Percentiles rank a stretch among this genome's conserved stretches.
These are phyloP conservation scores for Plenodomus biglobosus DNA, from an alignment of 2,329 filamentous ascomycete species.

Conservation along the genomic window DNA sequence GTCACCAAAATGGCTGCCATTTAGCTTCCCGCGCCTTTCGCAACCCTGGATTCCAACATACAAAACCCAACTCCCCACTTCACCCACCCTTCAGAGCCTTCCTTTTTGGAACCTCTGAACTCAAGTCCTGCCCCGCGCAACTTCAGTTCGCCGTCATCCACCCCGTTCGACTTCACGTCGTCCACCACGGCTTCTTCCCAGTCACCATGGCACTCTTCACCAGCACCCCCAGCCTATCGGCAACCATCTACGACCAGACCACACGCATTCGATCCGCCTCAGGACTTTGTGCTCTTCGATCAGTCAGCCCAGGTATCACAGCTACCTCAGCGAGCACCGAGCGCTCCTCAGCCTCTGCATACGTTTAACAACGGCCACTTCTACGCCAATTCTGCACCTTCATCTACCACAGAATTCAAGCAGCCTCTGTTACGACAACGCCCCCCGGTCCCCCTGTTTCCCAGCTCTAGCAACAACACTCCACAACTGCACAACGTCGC, in stretches of 20 bases:
- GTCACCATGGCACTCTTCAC: slow-evolving; percentile 78
- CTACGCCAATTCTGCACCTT: slow-evolving; percentile 68
- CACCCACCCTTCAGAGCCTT: slow-evolving; percentile 43
- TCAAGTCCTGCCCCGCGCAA: slow-evolving; percentile 63
- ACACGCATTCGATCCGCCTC: slow-evolving; percentile 51
- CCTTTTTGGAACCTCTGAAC: slow-evolving; percentile 60
- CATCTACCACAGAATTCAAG: slow-evolving; percentile 61
- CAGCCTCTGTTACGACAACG: slow-evolving; percentile 57
- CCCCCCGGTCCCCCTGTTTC: slow-evolving; percentile 73
- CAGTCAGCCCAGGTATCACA: slow-evolving; percentile 48
- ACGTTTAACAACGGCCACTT: slow-evolving; percentile 63
- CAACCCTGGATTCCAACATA: slow-evolving; percentile 36
- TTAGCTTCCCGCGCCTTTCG: slow-evolving; percentile 34
- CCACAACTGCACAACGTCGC: slow-evolving; percentile 45
- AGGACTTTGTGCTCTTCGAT: slow-evolving; percentile 79
- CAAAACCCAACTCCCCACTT: slow-evolving; percentile 29
- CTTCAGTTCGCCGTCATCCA: slow-evolving; percentile 58
- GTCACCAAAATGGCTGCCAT: slow-evolving; percentile 45
- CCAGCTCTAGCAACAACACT: slow-evolving; percentile 59
- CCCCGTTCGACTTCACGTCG: slow-evolving; percentile 68
- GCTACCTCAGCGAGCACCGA: slow-evolving; percentile 54
- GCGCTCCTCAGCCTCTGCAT: slow-evolving; percentile 57
- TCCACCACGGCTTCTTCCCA: slow-evolving; percentile 77
- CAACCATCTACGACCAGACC: slow-evolving; percentile 51
- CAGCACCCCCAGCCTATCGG: slow-evolving; percentile 54